Evolutionary conservation across 164 flowering plant species (phyloP), one percentile per base, ranked within the genome.

Genomic region (Umbilicus rupestris): DNA sequence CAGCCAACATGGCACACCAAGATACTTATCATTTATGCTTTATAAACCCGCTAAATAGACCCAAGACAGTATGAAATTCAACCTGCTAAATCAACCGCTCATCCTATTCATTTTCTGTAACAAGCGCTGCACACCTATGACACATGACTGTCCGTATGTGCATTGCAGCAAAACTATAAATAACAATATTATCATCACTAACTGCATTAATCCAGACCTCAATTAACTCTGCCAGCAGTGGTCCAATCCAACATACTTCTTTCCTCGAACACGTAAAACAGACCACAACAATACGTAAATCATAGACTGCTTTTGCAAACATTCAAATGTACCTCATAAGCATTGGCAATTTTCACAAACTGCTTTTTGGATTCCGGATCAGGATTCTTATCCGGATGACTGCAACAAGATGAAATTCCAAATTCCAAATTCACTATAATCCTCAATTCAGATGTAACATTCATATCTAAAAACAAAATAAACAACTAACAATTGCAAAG

Each of bases 351-450:
- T 74, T 93, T 93, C 14, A 83, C 85, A 71, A 93, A 90, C 63
- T 83, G 49, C 85, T 87, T 87, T 58, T 63, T 82, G 11, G 96
- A 89, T 63, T 94, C 98, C 20, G 97, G 98, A 83, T 90, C 97
- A 1, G 96, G 91, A 69, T 86, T 94, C 64, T 94, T 94, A 76
- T 93, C 95, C 12, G 97, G 98, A 70, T 89, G 98, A 69, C 97
- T 93, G 41, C 19, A 66, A n/a, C 2, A 39, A 62, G 50, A 65
- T 17, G 24, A 10, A 66, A 41, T n/a, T 1, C 29, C 29, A 33
- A 19, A 20, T 6, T 17, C 17, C 1, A 19, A 16, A 63, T 63
- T 11, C 7, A 57, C 39, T 45, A 0, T n/a, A 12, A 57, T 15
- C 20, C 17, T 11, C 8, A 10, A 26, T 24, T 26, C 62, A 50